Evolutionary conservation across 805 yeast species (phyloP), one percentile per base, ranked within the genome.

Genomic region (Metschnikowia henanensis): DNA sequence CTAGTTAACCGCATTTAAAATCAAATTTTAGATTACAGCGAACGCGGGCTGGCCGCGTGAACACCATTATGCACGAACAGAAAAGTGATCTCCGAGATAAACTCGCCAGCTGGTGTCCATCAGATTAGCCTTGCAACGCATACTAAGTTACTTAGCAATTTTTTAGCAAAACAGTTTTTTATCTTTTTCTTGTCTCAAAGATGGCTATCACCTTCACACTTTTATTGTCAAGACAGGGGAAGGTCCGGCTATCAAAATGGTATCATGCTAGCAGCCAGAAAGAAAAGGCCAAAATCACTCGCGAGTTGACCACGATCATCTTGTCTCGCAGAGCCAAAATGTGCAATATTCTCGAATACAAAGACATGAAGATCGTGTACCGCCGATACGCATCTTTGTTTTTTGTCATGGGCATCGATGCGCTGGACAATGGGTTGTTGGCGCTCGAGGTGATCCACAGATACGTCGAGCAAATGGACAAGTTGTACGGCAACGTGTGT

Each of bases 381-480:
- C 77, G 96, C 53, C 76, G 98, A 51, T 94, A 94, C 60, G 99
- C 99, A 1, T 87, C 96, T 36, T 70, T 94, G 45, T 94, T 88
- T 56, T 94, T 94, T 66, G 78, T 94, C 37, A 85, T 88, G 30
- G 97, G 96, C 0, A 80, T 91, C 21, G 94, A 86, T 39, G 75
- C 77, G 33, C 84, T 79, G 35, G 96, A 87, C 58, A 94, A 94
- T 62, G 99, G 94, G 62, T 73, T 94, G 50, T 66, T 88, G 42
- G 83, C 95, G 1, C 71, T 94, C 44, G 99, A 94, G 58, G 71
- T 86, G 15, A 83, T 94, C 39, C 99, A 94, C 62, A 75, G 97
- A 48, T 94, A 83, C 62, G 99, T 94, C 31, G 99, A 94, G 64
- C 90, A 88, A 52, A 89, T 94, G 97, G 99, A 94, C 70, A 84